Evolutionary conservation across 139 green algal genomes (phyloP).

Genomic region (Volvox reticuliferus): DNA sequence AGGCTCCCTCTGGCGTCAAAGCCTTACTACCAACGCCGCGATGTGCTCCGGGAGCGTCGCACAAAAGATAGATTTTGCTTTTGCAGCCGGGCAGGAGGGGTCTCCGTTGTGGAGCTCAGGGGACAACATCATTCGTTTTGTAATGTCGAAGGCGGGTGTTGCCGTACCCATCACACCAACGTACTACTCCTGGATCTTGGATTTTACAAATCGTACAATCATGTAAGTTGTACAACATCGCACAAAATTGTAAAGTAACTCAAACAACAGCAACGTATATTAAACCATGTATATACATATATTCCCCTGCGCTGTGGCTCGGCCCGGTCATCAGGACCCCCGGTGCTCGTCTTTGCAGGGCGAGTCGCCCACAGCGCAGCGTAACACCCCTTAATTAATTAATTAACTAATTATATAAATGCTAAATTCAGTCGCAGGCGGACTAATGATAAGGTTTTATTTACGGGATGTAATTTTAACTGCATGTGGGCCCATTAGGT

Average conservation of each 20-base stretch:
- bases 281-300: no score
- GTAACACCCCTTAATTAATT: no score
- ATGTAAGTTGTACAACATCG: not conserved
- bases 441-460: no score
- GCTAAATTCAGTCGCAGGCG: no score
- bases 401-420: no score
- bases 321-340: no score
- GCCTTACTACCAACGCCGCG: not conserved
- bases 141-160: not conserved
- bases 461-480: no score
- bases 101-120: not conserved
- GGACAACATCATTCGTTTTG: not conserved
- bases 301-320: no score
- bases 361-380: no score
- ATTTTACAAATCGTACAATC: not conserved
- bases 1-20: not conserved
- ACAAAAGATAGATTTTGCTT: not conserved
- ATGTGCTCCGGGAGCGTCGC: constrained; percentile 3
- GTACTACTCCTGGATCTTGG: constrained; percentile 6
- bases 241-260: not conserved
- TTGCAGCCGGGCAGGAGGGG: not conserved
- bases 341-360: no score
- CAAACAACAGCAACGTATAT: not conserved
- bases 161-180: constrained; percentile 11
- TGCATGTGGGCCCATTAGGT: no score